Conservation (phyloP, 345 rosid genomes). For the Acer saccharum region DNA sequence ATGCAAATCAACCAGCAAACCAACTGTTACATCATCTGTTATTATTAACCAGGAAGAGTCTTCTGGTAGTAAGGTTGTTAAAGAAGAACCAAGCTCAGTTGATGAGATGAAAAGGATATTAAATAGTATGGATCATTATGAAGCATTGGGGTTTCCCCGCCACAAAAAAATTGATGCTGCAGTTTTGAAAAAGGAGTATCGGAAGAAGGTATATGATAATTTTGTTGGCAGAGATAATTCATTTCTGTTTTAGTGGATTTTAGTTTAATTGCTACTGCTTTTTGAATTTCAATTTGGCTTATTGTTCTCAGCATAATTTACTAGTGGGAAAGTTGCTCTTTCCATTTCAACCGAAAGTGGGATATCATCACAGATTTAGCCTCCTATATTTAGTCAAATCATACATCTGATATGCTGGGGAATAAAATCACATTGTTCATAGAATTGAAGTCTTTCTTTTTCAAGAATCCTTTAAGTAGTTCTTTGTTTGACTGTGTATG, state of each 20-base stretch:
- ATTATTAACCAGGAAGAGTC: constrained; percentile 51
- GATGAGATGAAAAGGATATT: constrained; percentile 93
- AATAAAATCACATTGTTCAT: neutral
- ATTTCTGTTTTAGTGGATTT: neutral
- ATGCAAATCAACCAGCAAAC: constrained; percentile 64
- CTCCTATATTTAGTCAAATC: neutral
- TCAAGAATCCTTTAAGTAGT: neutral
- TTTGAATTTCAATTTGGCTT: neutral
- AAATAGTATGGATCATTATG: constrained; percentile 73
- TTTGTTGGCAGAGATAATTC: neutral
- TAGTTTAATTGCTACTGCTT: neutral
- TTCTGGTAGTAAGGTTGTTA: constrained; percentile 44
- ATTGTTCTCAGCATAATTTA: neutral
- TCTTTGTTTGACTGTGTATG: neutral
- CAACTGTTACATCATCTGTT: constrained; percentile 51
- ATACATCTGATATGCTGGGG: neutral
- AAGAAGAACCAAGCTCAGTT: constrained; percentile 56
- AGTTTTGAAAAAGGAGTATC: constrained; percentile 79
- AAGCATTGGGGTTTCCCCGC: constrained; percentile 77
- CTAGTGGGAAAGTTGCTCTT: neutral
- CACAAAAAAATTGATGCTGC: constrained; percentile 63
- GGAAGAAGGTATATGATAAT: constrained; percentile 65
- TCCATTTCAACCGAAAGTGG: neutral
- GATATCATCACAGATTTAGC: neutral
- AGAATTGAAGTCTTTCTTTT: neutral